Conservation (phyloP, 495 filamentous ascomycete species). For the Clavariopsis aquatica region DNA sequence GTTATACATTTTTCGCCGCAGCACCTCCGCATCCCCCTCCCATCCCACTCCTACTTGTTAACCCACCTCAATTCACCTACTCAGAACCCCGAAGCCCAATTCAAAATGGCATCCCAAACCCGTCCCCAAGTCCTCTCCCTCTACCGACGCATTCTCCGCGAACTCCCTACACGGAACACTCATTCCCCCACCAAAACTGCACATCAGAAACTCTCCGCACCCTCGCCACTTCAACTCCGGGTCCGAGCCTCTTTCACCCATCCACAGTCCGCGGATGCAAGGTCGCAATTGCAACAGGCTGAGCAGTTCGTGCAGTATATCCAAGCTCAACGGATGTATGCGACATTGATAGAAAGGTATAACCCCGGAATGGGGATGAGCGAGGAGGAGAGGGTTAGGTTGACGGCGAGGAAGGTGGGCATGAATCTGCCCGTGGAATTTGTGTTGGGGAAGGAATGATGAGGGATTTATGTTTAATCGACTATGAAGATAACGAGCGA, state of each 20-base stretch:
- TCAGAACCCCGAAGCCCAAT: neutral
- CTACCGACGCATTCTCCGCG: conserved; percentile 88
- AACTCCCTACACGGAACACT: conserved; percentile 69
- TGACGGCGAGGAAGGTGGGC: conserved; percentile 85
- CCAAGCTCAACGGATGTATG: conserved; percentile 78
- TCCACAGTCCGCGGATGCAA: conserved; percentile 11
- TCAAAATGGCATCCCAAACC: conserved; percentile 29
- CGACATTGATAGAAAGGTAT: conserved; percentile 79
- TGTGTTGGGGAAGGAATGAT: neutral
- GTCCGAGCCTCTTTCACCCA: conserved; percentile 51
- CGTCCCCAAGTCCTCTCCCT: conserved; percentile 63
- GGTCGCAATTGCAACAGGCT: conserved; percentile 50
- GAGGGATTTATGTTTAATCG: too few relatives aligned
- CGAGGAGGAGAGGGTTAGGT: conserved; percentile 77
- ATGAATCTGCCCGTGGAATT: conserved; percentile 71
- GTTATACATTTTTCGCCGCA: conserved; percentile 34
- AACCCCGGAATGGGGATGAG: conserved; percentile 85
- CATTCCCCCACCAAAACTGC: conserved; percentile 30
- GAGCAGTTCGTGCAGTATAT: conserved; percentile 79
- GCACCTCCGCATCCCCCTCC: conserved; percentile 20
- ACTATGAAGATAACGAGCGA: too few relatives aligned
- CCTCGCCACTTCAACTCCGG: conserved; percentile 51
- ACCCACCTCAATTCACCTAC: neutral
- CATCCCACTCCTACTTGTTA: neutral
- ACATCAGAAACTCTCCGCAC: conserved; percentile 49